These are phyloP conservation scores for Fusarium verrucosum DNA, from an alignment of 2,329 filamentous ascomycete species.

Conservation along the genomic window DNA sequence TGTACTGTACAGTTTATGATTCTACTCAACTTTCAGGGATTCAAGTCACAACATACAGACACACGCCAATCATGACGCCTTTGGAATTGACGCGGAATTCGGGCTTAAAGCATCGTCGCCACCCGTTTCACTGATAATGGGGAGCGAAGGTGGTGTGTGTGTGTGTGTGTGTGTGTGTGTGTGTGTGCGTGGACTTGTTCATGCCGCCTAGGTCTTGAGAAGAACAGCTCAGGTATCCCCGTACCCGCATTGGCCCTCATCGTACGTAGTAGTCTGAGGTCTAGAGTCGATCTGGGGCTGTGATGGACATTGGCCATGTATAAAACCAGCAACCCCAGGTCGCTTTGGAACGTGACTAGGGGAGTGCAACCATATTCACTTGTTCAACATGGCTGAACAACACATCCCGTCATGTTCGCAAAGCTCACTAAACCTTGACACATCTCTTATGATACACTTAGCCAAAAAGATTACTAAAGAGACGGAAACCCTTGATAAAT, in stretches of 20 bases:
- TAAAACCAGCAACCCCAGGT: conserved; percentile 21
- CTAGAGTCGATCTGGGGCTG: conserved; percentile 3
- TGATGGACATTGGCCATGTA: conserved; percentile 8
- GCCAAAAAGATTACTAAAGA: conserved; percentile 59
- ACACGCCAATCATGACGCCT: conserved; percentile 11
- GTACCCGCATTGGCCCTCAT: conserved; percentile 17
- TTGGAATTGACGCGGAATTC: background rate
- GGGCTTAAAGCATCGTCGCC: conserved; percentile 7
- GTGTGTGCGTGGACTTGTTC: conserved; percentile 7
- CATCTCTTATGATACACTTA: conserved; percentile 56
- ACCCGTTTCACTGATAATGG: conserved; percentile 11
- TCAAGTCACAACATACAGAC: background rate
- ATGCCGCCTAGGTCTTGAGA: conserved; percentile 1
- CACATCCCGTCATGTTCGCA: conserved; percentile 51
- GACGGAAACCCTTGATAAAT: conserved; percentile 60
- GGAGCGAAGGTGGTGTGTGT: conserved; percentile 12
- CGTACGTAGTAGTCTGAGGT: conserved; percentile 1
- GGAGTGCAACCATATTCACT: background rate
- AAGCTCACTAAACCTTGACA: conserved; percentile 28
- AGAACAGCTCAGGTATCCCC: conserved; percentile 6
- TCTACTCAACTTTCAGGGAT: background rate
- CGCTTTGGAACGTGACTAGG: background rate
- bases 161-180: conserved; percentile 16
- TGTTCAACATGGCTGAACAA: conserved; percentile 33
- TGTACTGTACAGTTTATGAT: conserved; percentile 1